Evolutionary conservation across 192 early-diverging fungal species (phyloP).

Genomic region (Entophlyctis helioformis): DNA sequence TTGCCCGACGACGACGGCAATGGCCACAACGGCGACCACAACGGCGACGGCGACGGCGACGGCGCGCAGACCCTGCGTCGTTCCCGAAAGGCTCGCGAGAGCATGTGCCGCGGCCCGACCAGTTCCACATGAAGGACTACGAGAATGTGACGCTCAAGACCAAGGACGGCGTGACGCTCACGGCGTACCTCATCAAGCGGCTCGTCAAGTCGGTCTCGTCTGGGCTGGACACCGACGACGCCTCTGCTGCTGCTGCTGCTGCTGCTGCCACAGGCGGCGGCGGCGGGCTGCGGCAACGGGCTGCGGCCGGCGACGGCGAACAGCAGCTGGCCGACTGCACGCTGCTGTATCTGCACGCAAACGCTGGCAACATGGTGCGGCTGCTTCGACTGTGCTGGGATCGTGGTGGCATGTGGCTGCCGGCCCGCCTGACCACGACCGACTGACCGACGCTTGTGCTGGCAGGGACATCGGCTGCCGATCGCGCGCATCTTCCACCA

Average conservation of each 20-base stretch:
- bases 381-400: neutral
- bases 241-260: constrained; percentile 35
- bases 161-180: constrained; percentile 67
- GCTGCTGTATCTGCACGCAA: constrained; percentile 86
- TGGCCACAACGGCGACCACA: too few species aligned
- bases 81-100: constrained; percentile 34
- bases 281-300: neutral
- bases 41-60: too few species aligned
- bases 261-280: too few species aligned
- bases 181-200: constrained; percentile 56
- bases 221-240: constrained; percentile 30
- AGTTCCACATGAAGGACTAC: constrained; percentile 30
- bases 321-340: constrained; percentile 31
- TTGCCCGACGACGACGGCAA: too few species aligned
- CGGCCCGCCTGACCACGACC: neutral
- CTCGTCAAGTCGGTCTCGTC: neutral
- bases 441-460: neutral
- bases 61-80: too few species aligned
- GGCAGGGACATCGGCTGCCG: constrained; percentile 83
- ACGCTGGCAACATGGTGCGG: constrained; percentile 89
- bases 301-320: constrained; percentile 4
- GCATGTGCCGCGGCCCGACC: constrained; percentile 25
- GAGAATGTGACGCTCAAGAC: constrained; percentile 63
- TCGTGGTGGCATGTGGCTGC: neutral
- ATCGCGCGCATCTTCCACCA: constrained; percentile 67